These are phyloP conservation scores for Trematosphaeria pertusa DNA, from an alignment of 2,329 filamentous ascomycete species.

Conservation along the genomic window DNA sequence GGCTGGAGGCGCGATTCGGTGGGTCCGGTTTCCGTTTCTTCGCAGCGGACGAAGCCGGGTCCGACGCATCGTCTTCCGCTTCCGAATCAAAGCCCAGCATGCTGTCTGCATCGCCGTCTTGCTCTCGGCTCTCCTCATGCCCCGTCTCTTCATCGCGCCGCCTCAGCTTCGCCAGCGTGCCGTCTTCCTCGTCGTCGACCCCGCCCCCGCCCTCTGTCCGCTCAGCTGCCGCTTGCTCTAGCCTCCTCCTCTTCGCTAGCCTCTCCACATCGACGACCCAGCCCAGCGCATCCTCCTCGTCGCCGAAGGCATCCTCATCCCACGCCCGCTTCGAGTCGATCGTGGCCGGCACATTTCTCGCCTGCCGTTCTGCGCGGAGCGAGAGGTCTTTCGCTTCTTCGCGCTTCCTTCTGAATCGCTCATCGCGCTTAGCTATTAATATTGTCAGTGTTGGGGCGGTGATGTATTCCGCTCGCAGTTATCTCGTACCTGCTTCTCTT, in stretches of 20 bases:
- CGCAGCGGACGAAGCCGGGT: conserved; percentile 58
- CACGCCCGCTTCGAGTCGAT: conserved; percentile 68
- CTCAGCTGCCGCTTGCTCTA: conserved; percentile 48
- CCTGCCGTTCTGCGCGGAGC: conserved; percentile 74
- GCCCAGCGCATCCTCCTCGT: conserved; percentile 53
- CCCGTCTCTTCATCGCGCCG: conserved; percentile 30
- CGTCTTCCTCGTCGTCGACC: conserved; percentile 34
- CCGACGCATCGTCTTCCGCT: conserved; percentile 55
- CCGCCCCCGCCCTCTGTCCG: conserved; percentile 21
- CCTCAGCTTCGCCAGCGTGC: conserved; percentile 41
- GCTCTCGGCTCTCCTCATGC: conserved; percentile 25
- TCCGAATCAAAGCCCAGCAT: conserved; percentile 70
- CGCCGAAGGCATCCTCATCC: conserved; percentile 69
- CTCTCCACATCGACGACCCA: conserved; percentile 54
- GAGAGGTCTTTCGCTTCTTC: conserved; percentile 85
- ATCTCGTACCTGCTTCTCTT: conserved; percentile 74
- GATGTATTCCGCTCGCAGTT: too few relatives aligned
- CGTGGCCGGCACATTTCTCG: conserved; percentile 72
- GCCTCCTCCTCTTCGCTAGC: conserved; percentile 52
- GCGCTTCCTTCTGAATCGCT: conserved; percentile 78
- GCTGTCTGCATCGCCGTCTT: conserved; percentile 60
- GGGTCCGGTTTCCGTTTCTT: conserved; percentile 47
- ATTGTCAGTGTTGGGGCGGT: too few relatives aligned
- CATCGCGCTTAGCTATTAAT: conserved; percentile 77
- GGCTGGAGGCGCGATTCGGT: conserved; percentile 61